phyloP scores from a whole-genome alignment of 306 rosid species.

The Inga leiocalycina region DNA sequence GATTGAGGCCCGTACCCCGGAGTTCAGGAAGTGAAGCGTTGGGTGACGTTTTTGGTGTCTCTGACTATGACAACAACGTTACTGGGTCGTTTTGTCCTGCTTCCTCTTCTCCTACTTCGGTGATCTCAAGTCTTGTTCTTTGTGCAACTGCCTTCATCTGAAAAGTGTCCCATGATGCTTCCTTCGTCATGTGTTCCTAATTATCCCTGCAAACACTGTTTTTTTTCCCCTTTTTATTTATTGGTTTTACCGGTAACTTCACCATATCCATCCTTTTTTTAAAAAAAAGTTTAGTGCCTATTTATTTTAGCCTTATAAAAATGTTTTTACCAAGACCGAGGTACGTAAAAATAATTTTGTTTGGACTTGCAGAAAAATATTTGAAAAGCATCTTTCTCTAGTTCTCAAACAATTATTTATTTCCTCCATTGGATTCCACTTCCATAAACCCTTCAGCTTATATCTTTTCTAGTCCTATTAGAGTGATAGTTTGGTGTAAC shows the following conservation, averaged over 20 bases:
- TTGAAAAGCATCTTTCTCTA: too few relatives aligned
- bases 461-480: too few relatives aligned
- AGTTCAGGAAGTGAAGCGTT: neutral
- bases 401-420: too few relatives aligned
- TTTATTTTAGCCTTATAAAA: too few relatives aligned
- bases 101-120: neutral
- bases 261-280: too few relatives aligned
- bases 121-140: neutral
- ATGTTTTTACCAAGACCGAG: too few relatives aligned
- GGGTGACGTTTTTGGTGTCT: neutral
- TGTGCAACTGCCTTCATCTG: neutral
- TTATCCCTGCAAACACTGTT: neutral
- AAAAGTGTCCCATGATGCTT: neutral
- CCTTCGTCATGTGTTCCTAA: neutral
- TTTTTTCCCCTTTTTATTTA: too few relatives aligned
- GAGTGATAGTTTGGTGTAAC: neutral
- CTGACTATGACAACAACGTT: neutral
- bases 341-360: too few relatives aligned
- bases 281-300: too few relatives aligned
- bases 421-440: too few relatives aligned
- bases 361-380: too few relatives aligned
- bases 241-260: neutral
- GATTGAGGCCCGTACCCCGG: neutral
- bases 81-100: neutral
- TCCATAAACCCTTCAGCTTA: too few relatives aligned